Evolutionary conservation across 345 rosid genomes (phyloP).

Genomic region (Erucastrum elatum): DNA sequence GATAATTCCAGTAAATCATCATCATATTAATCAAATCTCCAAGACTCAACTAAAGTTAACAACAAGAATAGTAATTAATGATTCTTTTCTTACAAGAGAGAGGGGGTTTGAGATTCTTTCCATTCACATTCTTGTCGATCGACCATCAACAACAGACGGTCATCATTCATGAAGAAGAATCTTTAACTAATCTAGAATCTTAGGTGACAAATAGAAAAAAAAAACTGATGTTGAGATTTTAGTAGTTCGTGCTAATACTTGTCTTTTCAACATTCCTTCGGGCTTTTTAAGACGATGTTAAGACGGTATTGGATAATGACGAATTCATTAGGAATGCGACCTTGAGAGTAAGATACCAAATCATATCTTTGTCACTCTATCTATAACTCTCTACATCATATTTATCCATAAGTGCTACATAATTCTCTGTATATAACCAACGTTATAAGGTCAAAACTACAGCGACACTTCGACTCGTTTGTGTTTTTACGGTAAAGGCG

Average conservation of each 20-base stretch:
- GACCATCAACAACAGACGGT: slow-evolving; percentile 7
- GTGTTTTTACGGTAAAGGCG: not conserved
- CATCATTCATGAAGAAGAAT: not conserved
- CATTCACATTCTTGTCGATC: slow-evolving; percentile 27
- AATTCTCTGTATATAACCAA: not conserved
- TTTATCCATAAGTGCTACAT: not conserved
- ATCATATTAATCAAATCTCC: not conserved
- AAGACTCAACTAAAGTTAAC: slow-evolving; percentile 12
- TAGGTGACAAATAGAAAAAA: slow-evolving; percentile 14
- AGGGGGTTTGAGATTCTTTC: slow-evolving; percentile 37
- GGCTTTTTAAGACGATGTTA: not conserved
- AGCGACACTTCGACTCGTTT: not conserved
- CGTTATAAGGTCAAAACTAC: slow-evolving; percentile 2
- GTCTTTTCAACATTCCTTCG: slow-evolving; percentile 30
- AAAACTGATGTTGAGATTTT: slow-evolving; percentile 18
- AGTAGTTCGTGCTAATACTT: not conserved
- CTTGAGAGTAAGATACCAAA: slow-evolving; percentile 10
- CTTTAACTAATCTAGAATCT: not conserved
- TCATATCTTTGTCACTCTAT: not conserved
- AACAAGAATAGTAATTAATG: slow-evolving; percentile 14
- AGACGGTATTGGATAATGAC: slow-evolving; percentile 25
- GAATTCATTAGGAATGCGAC: slow-evolving; percentile 31
- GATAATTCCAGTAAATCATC: slow-evolving; percentile 43
- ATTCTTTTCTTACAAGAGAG: slow-evolving; percentile 22
- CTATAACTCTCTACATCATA: slow-evolving; percentile 17